Base-by-base conservation (phyloP, 768 basidiomycete species). In the Rhizopogon vinicolor region DNA sequence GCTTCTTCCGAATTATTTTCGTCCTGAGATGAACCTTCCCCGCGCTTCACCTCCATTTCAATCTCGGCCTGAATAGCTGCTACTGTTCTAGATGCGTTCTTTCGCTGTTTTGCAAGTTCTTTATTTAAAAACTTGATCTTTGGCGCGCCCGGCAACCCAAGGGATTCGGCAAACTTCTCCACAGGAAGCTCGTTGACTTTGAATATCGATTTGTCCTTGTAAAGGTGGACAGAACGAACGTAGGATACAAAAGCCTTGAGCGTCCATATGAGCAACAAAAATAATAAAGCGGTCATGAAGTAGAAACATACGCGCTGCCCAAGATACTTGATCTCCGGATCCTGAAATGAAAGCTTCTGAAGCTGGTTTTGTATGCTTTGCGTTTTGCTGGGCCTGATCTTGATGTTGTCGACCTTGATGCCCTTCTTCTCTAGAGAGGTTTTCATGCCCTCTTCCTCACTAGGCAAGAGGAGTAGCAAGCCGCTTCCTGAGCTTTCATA, bases 241-340 rank as follows among this genome's bases (percentile, higher is more conserved):
- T 99, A 99, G 13, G 95, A 96, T 8, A 98, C 88, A 65, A 98
- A 96, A 1, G 95, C 91, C 93, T 25, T 98, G 65, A 5, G 43
- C 7, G 45, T 22, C 8, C 39, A 56, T 43, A 40, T 65, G 33
- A 63, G 51, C 18, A 22, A 1, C 35, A 0, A 2, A 2, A 31
- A 0, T 4, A 1, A 39, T 41, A 7, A 3, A 1, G 9, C 1
- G 2, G 39, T 16, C 2, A 37, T 29, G 44, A 56, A 19, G 41
- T 41, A 39, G 31, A 40, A 18, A 79, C 86, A 55, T 63, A 95
- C 95, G 53, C 92, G 75, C 68, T 98, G 96, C 9, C 88, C 97
- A 9, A 99, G 82, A 69, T 98, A 97, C 68, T 98, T 99, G 72
- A 98, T 86, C 70, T 99, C 94, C 0, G 94, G 91, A 56, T 95